Evolutionary conservation across 2,329 filamentous ascomycete genomes (phyloP).

Genomic region (Erysiphe neolycopersici): DNA sequence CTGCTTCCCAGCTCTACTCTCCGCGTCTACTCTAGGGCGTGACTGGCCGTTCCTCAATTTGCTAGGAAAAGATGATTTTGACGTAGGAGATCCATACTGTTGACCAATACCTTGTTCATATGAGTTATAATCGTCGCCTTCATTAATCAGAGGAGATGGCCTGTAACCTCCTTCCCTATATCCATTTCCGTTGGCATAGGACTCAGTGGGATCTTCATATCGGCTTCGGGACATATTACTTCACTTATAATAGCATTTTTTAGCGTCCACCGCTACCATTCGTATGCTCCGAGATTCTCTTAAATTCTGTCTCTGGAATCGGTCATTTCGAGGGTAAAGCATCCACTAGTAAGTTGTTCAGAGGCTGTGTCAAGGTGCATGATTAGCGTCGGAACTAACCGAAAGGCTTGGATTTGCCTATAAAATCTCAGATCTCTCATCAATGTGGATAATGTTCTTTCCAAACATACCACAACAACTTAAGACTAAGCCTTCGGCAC

Average conservation of each 20-base stretch:
- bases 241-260: conserved; percentile 6
- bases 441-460: too few relatives aligned
- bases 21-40: conserved; percentile 5
- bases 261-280: conserved; percentile 5
- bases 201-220: conserved; percentile 11
- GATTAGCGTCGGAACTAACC: conserved; percentile 1
- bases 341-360: not conserved
- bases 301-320: not conserved
- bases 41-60: conserved; percentile 1
- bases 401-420: not conserved
- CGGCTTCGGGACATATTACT: conserved; percentile 12
- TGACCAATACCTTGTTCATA: conserved; percentile 10
- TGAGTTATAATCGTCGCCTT: conserved; percentile 11
- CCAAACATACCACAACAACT: too few relatives aligned
- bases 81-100: conserved; percentile 9
- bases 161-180: conserved; percentile 7
- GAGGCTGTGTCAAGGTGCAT: not conserved
- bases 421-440: too few relatives aligned
- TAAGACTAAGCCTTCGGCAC: too few relatives aligned
- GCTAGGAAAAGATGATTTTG: not conserved
- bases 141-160: conserved; percentile 3
- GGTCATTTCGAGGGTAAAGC: not conserved
- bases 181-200: conserved; percentile 9
- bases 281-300: conserved; percentile 2
- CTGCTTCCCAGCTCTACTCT: conserved; percentile 11